Evolutionary conservation across 768 basidiomycete genomes (phyloP).

Genomic region (Phlegmacium glaucopus): DNA sequence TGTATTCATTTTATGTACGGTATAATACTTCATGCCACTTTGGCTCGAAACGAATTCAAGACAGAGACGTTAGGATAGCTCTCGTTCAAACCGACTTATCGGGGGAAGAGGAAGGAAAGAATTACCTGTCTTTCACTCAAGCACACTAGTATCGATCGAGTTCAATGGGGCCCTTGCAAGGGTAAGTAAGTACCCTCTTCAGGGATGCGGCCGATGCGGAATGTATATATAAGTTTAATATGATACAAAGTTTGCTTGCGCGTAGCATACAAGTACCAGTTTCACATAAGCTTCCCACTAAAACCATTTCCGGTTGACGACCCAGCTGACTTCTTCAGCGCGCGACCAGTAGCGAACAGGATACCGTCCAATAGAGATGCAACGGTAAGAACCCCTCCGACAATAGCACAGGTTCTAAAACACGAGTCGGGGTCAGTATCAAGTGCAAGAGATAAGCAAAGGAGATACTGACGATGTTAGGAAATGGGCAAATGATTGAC

Average conservation of each 20-base stretch:
- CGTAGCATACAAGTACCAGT: constrained; percentile 13
- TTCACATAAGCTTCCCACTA: constrained; percentile 45
- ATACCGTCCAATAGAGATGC: constrained; percentile 85
- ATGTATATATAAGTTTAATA: constrained; percentile 23
- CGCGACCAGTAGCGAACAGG: constrained; percentile 78
- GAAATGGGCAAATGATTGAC: constrained; percentile 98
- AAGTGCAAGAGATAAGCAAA: background rate
- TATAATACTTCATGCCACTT: too few relatives aligned
- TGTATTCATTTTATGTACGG: too few relatives aligned
- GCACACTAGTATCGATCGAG: too few relatives aligned
- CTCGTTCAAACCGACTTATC: background rate
- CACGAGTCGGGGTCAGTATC: background rate
- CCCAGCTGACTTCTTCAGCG: constrained; percentile 56
- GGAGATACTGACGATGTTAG: constrained; percentile 78
- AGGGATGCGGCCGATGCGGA: too few relatives aligned
- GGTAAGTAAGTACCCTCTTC: too few relatives aligned
- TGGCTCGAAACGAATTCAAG: too few relatives aligned
- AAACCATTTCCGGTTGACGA: constrained; percentile 28
- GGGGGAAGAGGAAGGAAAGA: background rate
- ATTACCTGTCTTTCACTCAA: too few relatives aligned
- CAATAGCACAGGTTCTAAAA: constrained; percentile 89
- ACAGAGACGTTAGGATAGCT: background rate
- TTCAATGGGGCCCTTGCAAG: constrained; percentile 10
- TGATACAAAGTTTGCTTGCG: constrained; percentile 18
- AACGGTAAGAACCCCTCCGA: constrained; percentile 95